Base-by-base conservation (phyloP, 352 stramenopile genomes). In the Pythium brassicae region DNA sequence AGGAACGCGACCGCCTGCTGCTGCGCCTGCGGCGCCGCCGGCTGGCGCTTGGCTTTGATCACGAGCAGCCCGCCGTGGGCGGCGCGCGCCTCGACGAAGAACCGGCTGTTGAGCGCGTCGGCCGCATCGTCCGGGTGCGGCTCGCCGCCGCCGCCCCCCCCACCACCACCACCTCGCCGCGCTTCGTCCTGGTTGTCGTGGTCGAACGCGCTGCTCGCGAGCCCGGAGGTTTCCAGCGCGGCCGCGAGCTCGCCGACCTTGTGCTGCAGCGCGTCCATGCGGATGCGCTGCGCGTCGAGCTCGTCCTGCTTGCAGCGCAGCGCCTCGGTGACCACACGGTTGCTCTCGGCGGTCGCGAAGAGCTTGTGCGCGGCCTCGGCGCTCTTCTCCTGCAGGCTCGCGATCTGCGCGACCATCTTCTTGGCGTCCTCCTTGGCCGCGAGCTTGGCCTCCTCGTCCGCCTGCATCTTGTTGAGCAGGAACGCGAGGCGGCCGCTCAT, bases 381-480 rank as follows among this genome's bases (percentile, higher is more conserved):
- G 40, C 75, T 84, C 62, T 95, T 88, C 55, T 97, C 87, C 50
- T 92, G 85, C 27, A 97, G 59, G 26, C 72, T 95, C 25, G 88
- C 78, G 44, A 97, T 78, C 61, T 98, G 92, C 14, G 83, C 87
- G 45, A 97, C 76, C 50, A 98, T 88, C 58, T 98, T 98, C 71
- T 98, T 98, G 26, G 86, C 81, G 40, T 98, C 94, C 64, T 98
- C 95, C 43, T 93, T 93, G 35, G 80, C 86, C 51, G 95, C 88
- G 44, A 97, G 88, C 55, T 94, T 97, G 44, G 86, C 87, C 59
- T 98, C 95, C 69, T 98, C 94, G 59, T 98, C 94, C 11, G 86
- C 89, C 61, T 99, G 93, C 78, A 99, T 96, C 64, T 97, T 98
- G 74, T 98, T 98, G 47, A 99, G 85, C 37, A 99, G 57, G 65